A percentile compares a stretch with the other conserved stretches of the same genome.
Evolutionary conservation across 495 filamentous ascomycete species (phyloP).

Genomic region (Penicillium herquei): DNA sequence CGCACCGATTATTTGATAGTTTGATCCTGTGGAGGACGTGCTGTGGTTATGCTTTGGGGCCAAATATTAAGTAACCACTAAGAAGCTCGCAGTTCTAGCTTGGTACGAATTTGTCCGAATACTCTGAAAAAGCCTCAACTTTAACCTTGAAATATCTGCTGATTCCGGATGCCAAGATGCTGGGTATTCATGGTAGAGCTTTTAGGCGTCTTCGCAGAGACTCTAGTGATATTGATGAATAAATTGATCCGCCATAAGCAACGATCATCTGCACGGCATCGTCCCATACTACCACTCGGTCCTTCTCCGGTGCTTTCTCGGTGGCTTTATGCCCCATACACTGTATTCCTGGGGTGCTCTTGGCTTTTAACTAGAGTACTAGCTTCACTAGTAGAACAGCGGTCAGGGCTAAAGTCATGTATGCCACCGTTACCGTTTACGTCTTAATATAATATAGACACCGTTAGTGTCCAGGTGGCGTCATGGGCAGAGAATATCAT

Average conservation of each 20-base stretch:
- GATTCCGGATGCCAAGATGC: neutral
- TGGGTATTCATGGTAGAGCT: neutral
- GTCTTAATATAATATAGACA: neutral
- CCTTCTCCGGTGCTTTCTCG: slow-evolving; percentile 6
- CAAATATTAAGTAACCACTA: neutral
- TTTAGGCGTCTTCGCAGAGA: too few species aligned
- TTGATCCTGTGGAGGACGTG: too few species aligned
- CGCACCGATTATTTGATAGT: too few species aligned
- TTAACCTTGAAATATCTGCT: neutral
- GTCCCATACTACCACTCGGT: slow-evolving; percentile 1
- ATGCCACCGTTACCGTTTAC: neutral
- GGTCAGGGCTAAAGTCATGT: neutral
- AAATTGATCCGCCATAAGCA: neutral
- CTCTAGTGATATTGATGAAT: neutral
- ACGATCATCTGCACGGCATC: neutral
- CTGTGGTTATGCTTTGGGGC: neutral
- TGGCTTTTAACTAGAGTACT: neutral
- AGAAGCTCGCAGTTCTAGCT: neutral
- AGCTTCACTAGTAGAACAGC: neutral
- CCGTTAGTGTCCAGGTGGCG: neutral
- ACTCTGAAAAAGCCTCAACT: neutral
- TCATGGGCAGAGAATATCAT: neutral
- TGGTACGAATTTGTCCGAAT: neutral
- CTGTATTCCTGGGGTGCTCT: neutral
- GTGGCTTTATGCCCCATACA: neutral